Conservation (phyloP, 2,329 filamentous ascomycete genomes). For the Graphilbum ipis-grandicollis region DNA sequence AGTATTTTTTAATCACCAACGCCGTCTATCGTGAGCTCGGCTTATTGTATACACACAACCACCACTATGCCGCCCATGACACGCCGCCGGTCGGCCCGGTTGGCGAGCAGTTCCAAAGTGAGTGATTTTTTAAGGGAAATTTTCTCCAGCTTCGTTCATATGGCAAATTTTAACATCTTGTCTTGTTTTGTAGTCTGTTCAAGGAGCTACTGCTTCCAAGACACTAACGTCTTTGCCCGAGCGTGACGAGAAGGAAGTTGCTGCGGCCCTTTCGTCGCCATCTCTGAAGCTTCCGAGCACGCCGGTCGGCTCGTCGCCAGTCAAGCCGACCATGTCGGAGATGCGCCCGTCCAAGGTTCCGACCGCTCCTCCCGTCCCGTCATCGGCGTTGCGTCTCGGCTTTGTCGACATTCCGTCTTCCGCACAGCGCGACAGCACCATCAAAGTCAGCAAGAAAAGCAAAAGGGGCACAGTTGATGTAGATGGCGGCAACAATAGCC, state of each 20-base stretch:
- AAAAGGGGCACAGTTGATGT: neutral
- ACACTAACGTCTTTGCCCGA: conserved; percentile 27
- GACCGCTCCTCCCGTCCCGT: conserved; percentile 51
- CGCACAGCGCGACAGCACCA: conserved; percentile 3
- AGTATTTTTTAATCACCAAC: no score
- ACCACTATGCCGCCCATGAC: conserved; percentile 9
- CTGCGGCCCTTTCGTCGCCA: conserved; percentile 11
- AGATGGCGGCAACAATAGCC: no score
- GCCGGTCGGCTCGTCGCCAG: conserved; percentile 45
- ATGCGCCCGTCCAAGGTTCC: conserved; percentile 80
- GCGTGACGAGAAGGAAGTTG: conserved; percentile 17
- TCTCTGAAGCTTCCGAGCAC: conserved; percentile 24
- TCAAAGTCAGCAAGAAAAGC: conserved; percentile 14
- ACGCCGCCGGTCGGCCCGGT: conserved; percentile 23
- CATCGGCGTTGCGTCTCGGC: conserved; percentile 66
- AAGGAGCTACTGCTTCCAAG: conserved; percentile 7
- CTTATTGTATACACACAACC: no score
- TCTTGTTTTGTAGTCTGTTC: neutral
- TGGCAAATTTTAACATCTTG: no score
- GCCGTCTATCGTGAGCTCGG: no score
- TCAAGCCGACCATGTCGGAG: conserved; percentile 58
- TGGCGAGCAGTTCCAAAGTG: conserved; percentile 23
- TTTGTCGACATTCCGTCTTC: conserved; percentile 52
- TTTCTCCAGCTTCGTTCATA: no score
- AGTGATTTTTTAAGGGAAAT: conserved; percentile 2